Conservation (phyloP, 495 filamentous ascomycete genomes). For the Tuber borchii region DNA sequence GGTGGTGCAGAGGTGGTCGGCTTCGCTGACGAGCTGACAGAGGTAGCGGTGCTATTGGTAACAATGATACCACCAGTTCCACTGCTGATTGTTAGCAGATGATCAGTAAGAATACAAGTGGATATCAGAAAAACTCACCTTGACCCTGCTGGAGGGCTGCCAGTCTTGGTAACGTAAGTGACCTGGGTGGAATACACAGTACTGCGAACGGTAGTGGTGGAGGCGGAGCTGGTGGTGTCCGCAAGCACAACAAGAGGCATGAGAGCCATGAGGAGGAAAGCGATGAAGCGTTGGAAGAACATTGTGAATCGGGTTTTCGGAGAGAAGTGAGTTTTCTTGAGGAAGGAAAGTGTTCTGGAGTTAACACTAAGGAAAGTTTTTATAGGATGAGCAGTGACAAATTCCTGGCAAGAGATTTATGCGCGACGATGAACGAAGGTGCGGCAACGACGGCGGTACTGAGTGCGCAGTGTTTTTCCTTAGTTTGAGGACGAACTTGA, state of each 20-base stretch:
- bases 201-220: conserved; percentile 22
- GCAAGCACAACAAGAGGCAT: conserved; percentile 27
- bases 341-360: conserved; percentile 10
- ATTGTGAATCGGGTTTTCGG: conserved; percentile 13
- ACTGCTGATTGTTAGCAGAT: neutral
- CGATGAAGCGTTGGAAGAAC: conserved; percentile 25
- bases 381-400: neutral
- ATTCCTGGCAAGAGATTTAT: neutral
- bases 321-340: conserved; percentile 11
- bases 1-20: conserved; percentile 9
- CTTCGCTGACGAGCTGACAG: neutral
- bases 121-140: neutral
- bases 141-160: conserved; percentile 23
- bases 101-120: neutral
- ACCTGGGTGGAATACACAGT: conserved; percentile 23
- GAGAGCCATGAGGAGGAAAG: conserved; percentile 25
- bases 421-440: neutral
- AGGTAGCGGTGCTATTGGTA: conserved; percentile 13
- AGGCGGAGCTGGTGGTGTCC: conserved; percentile 1
- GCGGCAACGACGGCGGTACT: neutral
- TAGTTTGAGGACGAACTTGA: conserved; percentile 12
- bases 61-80: neutral
- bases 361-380: neutral
- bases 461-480: neutral
- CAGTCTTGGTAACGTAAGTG: conserved; percentile 28